Percentiles rank a stretch among this genome's conserved stretches.
These are phyloP conservation scores for Colletotrichum trifolii DNA, from an alignment of 2,329 filamentous ascomycete species.

Conservation along the genomic window DNA sequence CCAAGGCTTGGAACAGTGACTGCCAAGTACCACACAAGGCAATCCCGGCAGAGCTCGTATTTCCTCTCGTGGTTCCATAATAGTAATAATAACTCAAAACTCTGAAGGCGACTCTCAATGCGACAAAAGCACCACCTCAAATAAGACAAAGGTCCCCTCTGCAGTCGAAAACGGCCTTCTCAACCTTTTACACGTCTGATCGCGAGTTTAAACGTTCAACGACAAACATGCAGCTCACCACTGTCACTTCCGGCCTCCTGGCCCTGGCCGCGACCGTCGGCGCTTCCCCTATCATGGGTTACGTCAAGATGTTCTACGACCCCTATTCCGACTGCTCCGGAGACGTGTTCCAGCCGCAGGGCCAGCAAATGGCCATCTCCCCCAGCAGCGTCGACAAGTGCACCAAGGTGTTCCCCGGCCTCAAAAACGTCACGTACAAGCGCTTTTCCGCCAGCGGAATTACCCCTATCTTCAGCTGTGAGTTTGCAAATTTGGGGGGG, in stretches of 20 bases:
- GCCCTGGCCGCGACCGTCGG: constrained; percentile 18
- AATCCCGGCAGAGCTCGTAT: too few relatives aligned
- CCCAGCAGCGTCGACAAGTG: constrained; percentile 3
- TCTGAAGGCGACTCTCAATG: too few relatives aligned
- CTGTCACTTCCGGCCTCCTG: constrained; percentile 11
- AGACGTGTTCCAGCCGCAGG: neutral
- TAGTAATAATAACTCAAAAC: too few relatives aligned
- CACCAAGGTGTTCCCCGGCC: neutral
- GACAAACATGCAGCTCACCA: constrained; percentile 19
- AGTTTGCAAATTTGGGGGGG: neutral
- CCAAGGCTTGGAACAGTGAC: too few relatives aligned
- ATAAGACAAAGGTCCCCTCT: too few relatives aligned
- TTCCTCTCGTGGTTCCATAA: too few relatives aligned
- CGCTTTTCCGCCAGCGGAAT: constrained; percentile 15
- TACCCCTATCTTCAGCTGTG: constrained; percentile 15
- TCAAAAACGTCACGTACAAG: constrained; percentile 22
- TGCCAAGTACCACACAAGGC: too few relatives aligned
- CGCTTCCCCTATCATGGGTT: constrained; percentile 23
- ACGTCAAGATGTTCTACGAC: constrained; percentile 32
- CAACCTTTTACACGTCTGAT: too few relatives aligned
- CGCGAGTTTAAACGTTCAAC: neutral
- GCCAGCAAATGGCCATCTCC: constrained; percentile 7
- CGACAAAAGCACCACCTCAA: too few relatives aligned
- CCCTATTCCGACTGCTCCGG: constrained; percentile 12
- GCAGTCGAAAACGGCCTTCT: too few relatives aligned